Evolutionary conservation across 768 basidiomycete species (phyloP), one percentile per base, ranked within the genome.

Genomic region (Leucocoprinus sp.): DNA sequence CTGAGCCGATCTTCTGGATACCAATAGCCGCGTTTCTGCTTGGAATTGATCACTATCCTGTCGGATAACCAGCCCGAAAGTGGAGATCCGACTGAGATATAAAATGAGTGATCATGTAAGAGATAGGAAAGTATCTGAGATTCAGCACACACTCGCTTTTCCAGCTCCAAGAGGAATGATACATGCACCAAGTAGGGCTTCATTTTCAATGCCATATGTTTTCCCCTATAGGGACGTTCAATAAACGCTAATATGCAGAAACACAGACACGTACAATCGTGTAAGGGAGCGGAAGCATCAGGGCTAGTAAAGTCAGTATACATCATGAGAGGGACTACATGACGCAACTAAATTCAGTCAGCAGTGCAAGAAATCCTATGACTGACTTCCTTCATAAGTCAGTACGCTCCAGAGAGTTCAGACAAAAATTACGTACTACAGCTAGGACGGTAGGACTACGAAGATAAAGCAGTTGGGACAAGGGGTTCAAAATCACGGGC

Each of bases 1-100:
- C 77, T 69, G 21, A 85, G 67, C 6, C 83, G 74, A 51, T 83
- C 84, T 57, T 87, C 83, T 0, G 82, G 82, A 34, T 75, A 71
- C 80, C 78, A 84, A 2, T 63, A 50, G 1, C 80, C 80, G 0
- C 69, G 67, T 4, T 62, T 55, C 35, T 65, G 60, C 17, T 72
- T 70, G 60, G 73, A 78, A 34, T 54, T 56, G 12, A 70, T 62
- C 11, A 87, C 64, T 0, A 71, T 61, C 18, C 51, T 49, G 57
- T 86, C 84, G 0, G 84, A 84, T 0, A 83, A 48, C 17, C 65
- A 65, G 1, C 84, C 83, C 0, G 78, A 69, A 4, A 81, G 52
- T 1, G 76, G 74, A 1, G 81, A 75, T 1, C 82, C 82, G 29
- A 76, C 80, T 84, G 41, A 3, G 27, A 14, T 7, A 17, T 27